phyloP scores from a whole-genome alignment of 129 eudicot genomes.

The Sambucus nigra region DNA sequence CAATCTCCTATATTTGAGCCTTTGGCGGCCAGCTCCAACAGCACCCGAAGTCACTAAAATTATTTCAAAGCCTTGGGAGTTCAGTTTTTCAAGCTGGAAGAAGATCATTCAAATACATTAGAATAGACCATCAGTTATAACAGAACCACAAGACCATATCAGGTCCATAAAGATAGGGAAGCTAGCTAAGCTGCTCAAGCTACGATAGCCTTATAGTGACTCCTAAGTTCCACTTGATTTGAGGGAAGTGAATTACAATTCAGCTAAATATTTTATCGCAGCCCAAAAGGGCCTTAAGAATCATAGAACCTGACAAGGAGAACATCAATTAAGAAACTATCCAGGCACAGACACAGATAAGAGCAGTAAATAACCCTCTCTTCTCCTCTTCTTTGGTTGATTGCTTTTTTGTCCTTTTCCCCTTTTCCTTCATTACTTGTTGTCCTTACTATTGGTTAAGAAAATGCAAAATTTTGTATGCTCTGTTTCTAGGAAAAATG shows the following conservation, averaged over 20 bases:
- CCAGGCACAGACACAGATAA: no score
- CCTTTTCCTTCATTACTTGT: no score
- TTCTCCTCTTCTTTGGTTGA: no score
- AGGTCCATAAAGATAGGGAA: not conserved
- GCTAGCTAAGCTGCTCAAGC: not conserved
- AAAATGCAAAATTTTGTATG: no score
- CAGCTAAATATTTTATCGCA: no score
- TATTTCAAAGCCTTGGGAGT: slow-evolving; percentile 65
- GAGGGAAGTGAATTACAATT: not conserved
- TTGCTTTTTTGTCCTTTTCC: no score
- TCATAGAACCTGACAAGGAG: no score
- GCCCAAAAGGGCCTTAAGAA: no score
- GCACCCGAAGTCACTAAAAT: slow-evolving; percentile 96
- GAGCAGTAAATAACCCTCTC: no score
- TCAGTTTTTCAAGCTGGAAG: slow-evolving; percentile 67
- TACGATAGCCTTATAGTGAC: not conserved
- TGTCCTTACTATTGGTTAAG: no score
- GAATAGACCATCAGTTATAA: not conserved
- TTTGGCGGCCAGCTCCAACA: slow-evolving; percentile 94
- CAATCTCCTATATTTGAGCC: slow-evolving; percentile 75
- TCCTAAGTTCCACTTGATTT: not conserved
- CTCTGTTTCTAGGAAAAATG: no score
- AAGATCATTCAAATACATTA: slow-evolving; percentile 7
- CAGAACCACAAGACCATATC: not conserved
- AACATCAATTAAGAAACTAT: no score